Base-by-base conservation (phyloP, 495 filamentous ascomycete genomes). In the Xylaria venustula region DNA sequence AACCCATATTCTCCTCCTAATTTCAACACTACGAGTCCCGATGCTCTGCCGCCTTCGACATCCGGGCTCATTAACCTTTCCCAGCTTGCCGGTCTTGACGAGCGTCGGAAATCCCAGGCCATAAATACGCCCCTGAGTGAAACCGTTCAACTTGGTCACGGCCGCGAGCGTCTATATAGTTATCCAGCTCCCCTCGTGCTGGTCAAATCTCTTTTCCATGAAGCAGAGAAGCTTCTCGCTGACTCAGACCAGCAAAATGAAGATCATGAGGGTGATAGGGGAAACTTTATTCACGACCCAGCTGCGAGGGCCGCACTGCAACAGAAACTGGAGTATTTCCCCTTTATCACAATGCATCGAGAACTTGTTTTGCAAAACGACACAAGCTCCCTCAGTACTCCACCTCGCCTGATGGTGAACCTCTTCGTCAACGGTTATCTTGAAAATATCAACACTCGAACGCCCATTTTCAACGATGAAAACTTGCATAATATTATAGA, bases 381-480 rank as follows among this genome's bases (percentile, higher is more conserved):
- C 47, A 41, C 20, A 11, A 56, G 30, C 5, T 52, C 64, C 19
- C 26, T 67, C n/a, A 58, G 52, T 0, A 51, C 61, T 11, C 64
- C 60, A 6, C 61, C 61, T 3, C 57, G 48, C 12, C 26, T 64
- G 8, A 54, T 67, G 17, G 47, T 58, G 2, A 48, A 61, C n/a
- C 36, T 67, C 11, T 67, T 67, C 22, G 50, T 64, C 25, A 41
- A 62, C 40, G 49, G 56, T 17, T 67, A 61, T 56, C 40, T 67
- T 22, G 34, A 48, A 37, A 55, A 64, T 30, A 41, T 62, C 19
- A 66, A 66, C 17, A 52, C 47, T 1, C 49, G 54, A 12, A 59
- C 55, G 23, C 64, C 64, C 30, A 66, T 66, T 23, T 66, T 62
- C 44, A 50, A 66, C 12, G 64, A 66, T 7, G 34, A n/a, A 2